phyloP scores from a whole-genome alignment of 169 alveolate genomes.

The Plasmodium ovale region DNA sequence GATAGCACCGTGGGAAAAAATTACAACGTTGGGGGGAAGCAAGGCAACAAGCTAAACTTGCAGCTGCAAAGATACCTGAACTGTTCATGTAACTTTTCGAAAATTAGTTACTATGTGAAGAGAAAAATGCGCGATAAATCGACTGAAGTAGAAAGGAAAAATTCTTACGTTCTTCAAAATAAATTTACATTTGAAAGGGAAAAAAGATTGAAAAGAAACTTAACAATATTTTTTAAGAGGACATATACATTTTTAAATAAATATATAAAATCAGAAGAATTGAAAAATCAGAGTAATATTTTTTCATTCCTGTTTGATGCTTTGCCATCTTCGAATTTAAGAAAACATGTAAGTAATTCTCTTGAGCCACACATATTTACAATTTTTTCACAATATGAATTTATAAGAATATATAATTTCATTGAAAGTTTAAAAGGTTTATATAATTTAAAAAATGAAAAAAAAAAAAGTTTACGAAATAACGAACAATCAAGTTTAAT shows the following conservation, averaged over 20 bases:
- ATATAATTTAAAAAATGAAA: conserved; percentile 38
- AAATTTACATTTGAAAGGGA: background rate
- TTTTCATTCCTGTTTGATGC: conserved; percentile 69
- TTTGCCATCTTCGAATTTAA: conserved; percentile 24
- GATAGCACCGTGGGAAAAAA: too few species aligned
- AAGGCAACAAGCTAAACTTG: too few species aligned
- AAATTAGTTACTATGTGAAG: background rate
- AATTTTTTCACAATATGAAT: conserved; percentile 14
- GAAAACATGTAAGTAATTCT: conserved; percentile 1
- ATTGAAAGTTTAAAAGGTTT: conserved; percentile 53
- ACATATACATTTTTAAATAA: conserved; percentile 37
- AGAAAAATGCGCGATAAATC: background rate
- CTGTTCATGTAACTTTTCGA: background rate
- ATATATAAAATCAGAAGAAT: conserved; percentile 9
- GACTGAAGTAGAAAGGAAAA: background rate
- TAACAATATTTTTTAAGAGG: conserved; percentile 26
- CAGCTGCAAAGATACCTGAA: too few species aligned
- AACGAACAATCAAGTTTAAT: conserved; percentile 42
- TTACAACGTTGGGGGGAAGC: too few species aligned
- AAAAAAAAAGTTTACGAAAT: conserved; percentile 11
- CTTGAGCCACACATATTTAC: conserved; percentile 29
- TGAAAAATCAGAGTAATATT: conserved; percentile 52
- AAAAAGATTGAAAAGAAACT: conserved; percentile 7
- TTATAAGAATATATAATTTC: conserved; percentile 46
- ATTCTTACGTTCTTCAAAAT: background rate